A percentile compares a stretch with the other conserved stretches of the same genome.
phyloP scores from a whole-genome alignment of 306 rosid species.

The Psophocarpus tetragonolobus region DNA sequence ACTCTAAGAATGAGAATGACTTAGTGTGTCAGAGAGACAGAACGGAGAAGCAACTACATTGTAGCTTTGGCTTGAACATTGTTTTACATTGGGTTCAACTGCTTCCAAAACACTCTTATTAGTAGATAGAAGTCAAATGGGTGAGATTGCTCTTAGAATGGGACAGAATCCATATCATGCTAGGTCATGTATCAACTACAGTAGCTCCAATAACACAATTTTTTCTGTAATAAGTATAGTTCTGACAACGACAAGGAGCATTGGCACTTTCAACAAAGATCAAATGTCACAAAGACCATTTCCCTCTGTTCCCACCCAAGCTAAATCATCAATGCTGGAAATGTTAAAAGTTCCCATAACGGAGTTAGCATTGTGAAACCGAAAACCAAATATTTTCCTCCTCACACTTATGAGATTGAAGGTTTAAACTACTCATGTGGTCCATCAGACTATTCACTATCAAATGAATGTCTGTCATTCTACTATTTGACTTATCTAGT shows the following conservation, averaged over 20 bases:
- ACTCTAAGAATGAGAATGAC: not conserved
- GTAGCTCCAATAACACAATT: not conserved
- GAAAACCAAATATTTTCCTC: slow-evolving; percentile 39
- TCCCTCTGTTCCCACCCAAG: not conserved
- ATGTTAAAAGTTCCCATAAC: not conserved
- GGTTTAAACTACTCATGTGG: slow-evolving; percentile 58
- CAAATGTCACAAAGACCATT: not conserved
- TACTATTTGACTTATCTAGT: slow-evolving; percentile 57
- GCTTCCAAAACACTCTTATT: no score
- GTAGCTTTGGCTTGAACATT: no score
- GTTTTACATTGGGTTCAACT: no score
- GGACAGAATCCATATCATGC: slow-evolving; percentile 17
- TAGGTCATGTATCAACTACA: not conserved
- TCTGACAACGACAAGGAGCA: not conserved
- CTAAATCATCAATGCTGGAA: slow-evolving; percentile 28
- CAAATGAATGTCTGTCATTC: slow-evolving; percentile 47
- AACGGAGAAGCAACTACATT: no score
- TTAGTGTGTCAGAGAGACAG: no score
- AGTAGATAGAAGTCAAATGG: not conserved
- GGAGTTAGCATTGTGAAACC: slow-evolving; percentile 26
- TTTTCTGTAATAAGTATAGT: not conserved
- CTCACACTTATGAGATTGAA: slow-evolving; percentile 36
- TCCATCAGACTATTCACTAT: slow-evolving; percentile 55
- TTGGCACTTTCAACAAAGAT: not conserved
- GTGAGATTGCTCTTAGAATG: not conserved